Conservation (phyloP, 495 filamentous ascomycete genomes). For the Lasiosphaeris hirsuta region DNA sequence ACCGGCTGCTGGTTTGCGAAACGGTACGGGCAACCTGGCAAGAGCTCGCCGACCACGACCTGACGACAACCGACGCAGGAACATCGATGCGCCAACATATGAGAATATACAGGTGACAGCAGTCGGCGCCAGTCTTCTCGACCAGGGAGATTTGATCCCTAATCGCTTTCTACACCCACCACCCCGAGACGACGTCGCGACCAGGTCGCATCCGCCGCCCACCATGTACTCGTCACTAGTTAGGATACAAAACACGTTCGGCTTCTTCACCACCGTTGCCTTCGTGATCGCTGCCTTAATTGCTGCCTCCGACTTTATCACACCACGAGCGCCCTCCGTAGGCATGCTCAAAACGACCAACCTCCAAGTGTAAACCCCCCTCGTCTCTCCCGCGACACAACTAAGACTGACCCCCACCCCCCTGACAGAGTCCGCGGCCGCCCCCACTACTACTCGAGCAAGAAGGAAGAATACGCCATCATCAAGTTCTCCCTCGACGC, state of each 20-base stretch:
- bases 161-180: background rate
- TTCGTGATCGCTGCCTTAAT: constrained; percentile 76
- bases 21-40: constrained; percentile 3
- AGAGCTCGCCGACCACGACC: background rate
- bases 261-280: constrained; percentile 94
- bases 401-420: constrained; percentile 1
- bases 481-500: constrained; percentile 86
- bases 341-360: constrained; percentile 66
- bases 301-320: constrained; percentile 72
- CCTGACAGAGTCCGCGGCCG: constrained; percentile 70
- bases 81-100: constrained; percentile 3
- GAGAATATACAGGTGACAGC: constrained; percentile 13
- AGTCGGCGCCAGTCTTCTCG: background rate
- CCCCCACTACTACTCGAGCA: constrained; percentile 88
- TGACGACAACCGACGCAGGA: background rate
- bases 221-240: constrained; percentile 85
- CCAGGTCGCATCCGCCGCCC: constrained; percentile 18
- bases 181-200: background rate
- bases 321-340: constrained; percentile 61
- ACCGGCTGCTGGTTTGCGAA: constrained; percentile 4
- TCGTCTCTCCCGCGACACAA: background rate
- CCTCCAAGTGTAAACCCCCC: constrained; percentile 73
- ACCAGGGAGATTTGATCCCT: background rate
- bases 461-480: constrained; percentile 91
- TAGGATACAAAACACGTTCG: constrained; percentile 87